Evolutionary conservation across 352 stramenopile genomes (phyloP), one percentile per base, ranked within the genome.

Genomic region (Pythium sp.): DNA sequence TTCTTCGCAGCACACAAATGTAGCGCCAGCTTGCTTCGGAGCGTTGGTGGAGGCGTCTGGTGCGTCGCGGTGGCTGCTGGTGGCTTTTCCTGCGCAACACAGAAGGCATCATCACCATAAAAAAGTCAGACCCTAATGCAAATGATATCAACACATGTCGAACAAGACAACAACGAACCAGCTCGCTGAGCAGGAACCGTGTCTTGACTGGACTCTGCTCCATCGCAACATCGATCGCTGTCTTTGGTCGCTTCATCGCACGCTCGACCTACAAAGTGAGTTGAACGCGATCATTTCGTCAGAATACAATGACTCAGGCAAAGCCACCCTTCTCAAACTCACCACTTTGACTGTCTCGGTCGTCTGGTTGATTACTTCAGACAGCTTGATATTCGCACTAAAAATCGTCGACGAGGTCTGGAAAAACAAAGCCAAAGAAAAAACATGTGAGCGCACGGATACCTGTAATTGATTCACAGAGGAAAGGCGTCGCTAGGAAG

Each of bases 191-290:
- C n/a, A 88, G 70, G 3, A 69, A 71, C 7, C 72, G 77, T 4
- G 75, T 68, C 66, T 91, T 90, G 2, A 84, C 60, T 3, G 84
- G 84, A 71, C 82, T 91, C 68, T 82, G 84, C 58, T 91, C 81
- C 83, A 93, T 91, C 2, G 86, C 86, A 58, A 80, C 63, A 65
- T 93, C 86, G 20, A 93, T 75, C 9, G 79, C 72, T 1, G 80
- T 91, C 76, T 92, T 91, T 18, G 86, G 83, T 7, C 83, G 80
- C 66, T 93, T 93, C 76, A 93, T 90, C 5, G 86, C 80, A 22
- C 80, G 74, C 67, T 91, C 80, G 22, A 92, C 78, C 86, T 91
- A 64, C 0, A 68, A 26, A 62, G 8, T n/a, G 2, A 8, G 46
- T 28, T 12, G 5, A 34, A 8, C 7, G 41, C 15, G 5, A 54